Percentiles rank a stretch among this genome's conserved stretches.
phyloP scores from a whole-genome alignment of 768 basidiomycete genomes.

The Epithele typhae region DNA sequence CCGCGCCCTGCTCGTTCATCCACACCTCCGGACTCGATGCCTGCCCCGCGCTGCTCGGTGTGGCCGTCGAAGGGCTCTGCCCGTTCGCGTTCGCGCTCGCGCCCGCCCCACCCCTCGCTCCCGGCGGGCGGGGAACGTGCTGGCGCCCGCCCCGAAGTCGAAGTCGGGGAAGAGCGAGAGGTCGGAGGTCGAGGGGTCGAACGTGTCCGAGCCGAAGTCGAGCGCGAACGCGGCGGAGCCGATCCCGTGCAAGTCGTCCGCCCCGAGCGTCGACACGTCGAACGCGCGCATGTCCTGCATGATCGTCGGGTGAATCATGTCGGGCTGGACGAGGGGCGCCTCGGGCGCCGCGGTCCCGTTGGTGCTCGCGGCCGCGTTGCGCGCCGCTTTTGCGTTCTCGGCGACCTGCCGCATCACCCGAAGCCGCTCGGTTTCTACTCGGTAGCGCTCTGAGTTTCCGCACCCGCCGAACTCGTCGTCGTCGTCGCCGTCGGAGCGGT shows the following conservation, averaged over 20 bases:
- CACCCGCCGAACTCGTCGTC: neutral
- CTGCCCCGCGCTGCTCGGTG: too few species aligned
- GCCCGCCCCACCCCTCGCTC: neutral
- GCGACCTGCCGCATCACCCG: neutral
- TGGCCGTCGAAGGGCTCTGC: too few species aligned
- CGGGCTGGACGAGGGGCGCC: slow-evolving; percentile 13
- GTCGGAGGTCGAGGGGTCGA: slow-evolving; percentile 10
- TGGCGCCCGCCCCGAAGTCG: slow-evolving; percentile 1
- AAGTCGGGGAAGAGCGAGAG: slow-evolving; percentile 11
- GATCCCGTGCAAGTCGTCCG: slow-evolving; percentile 1
- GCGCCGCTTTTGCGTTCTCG: too few species aligned
- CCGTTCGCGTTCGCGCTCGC: neutral
- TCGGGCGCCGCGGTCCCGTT: neutral
- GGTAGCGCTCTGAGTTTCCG: neutral
- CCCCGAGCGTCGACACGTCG: slow-evolving; percentile 26
- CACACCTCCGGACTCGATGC: neutral
- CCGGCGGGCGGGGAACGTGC: neutral
- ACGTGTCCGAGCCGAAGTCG: slow-evolving; percentile 24
- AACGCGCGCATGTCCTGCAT: slow-evolving; percentile 48
- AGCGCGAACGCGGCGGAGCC: slow-evolving; percentile 17
- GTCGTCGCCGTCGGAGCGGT: neutral
- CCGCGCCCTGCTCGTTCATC: neutral
- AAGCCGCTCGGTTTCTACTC: neutral
- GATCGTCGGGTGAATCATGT: slow-evolving; percentile 45
- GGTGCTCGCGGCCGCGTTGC: neutral